These are phyloP conservation scores for Trichoderma pleuroti DNA, from an alignment of 2,329 filamentous ascomycete genomes.

Conservation along the genomic window DNA sequence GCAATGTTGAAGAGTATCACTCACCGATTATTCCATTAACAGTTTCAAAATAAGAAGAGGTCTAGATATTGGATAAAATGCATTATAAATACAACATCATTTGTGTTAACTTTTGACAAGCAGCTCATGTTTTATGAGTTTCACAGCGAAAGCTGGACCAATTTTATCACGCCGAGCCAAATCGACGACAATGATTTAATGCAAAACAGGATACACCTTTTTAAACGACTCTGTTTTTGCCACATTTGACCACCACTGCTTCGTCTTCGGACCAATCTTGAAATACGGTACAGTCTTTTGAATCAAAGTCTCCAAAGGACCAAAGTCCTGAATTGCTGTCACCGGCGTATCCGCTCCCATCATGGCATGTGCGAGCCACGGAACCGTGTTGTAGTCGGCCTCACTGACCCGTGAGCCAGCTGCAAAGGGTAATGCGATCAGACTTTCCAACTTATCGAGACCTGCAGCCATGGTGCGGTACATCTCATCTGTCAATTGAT, in stretches of 20 bases:
- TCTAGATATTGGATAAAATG: background rate
- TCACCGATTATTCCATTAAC: background rate
- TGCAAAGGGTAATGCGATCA: conserved; percentile 21
- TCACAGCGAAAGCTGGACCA: background rate
- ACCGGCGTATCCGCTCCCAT: background rate
- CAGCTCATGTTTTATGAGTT: background rate
- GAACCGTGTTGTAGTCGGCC: conserved; percentile 22
- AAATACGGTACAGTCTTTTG: conserved; percentile 9
- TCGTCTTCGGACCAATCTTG: conserved; percentile 13
- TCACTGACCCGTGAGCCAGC: conserved; percentile 22
- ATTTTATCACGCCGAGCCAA: background rate
- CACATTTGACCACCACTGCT: conserved; percentile 16
- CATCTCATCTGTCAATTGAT: background rate
- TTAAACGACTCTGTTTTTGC: conserved; percentile 13
- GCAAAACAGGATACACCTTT: conserved; percentile 16
- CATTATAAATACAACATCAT: background rate
- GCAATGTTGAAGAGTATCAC: background rate
- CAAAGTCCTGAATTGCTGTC: conserved; percentile 1
- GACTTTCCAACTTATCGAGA: conserved; percentile 19
- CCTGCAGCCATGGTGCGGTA: conserved; percentile 20
- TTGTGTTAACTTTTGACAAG: background rate
- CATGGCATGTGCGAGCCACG: conserved; percentile 25
- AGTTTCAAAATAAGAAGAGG: background rate
- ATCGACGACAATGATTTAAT: background rate
- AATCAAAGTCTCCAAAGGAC: background rate